Conservation (phyloP, 2,329 filamentous ascomycete species). For the Calonectria pauciramosa region DNA sequence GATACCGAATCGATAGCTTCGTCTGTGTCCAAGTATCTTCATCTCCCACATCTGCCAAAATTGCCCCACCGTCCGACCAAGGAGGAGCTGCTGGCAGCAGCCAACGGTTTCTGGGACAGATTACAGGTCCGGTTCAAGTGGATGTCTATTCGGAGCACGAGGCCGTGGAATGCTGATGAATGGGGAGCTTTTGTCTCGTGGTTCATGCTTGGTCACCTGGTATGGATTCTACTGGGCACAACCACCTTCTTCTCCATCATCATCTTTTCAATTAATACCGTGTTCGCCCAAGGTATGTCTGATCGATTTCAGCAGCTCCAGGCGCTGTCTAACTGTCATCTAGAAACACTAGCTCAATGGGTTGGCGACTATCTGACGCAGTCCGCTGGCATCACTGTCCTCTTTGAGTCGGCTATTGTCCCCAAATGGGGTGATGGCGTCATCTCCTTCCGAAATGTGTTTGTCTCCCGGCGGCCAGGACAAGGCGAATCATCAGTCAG, state of each 20-base stretch:
- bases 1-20: constrained; percentile 60
- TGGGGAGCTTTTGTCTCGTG: constrained; percentile 95
- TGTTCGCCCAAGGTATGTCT: constrained; percentile 88
- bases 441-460: constrained; percentile 96
- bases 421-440: constrained; percentile 96
- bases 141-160: constrained; percentile 93
- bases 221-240: constrained; percentile 97
- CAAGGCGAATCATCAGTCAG: constrained; percentile 85
- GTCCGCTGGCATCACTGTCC: constrained; percentile 91
- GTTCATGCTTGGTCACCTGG: constrained; percentile 92
- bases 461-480: constrained; percentile 91
- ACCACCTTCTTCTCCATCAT: constrained; percentile 96
- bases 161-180: constrained; percentile 96
- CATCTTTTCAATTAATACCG: constrained; percentile 93
- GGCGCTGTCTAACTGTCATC: not conserved
- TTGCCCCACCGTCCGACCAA: constrained; percentile 92
- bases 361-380: constrained; percentile 96
- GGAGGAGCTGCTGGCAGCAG: constrained; percentile 91
- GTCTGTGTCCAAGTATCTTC: constrained; percentile 71
- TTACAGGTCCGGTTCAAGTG: constrained; percentile 96
- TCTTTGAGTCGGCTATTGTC: constrained; percentile 98
- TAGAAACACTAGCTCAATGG: constrained; percentile 93
- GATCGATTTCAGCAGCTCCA: not conserved
- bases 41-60: constrained; percentile 71
- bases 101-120: constrained; percentile 92